Conservation (phyloP, 2,329 filamentous ascomycete species). For the Cytospora leucostoma region DNA sequence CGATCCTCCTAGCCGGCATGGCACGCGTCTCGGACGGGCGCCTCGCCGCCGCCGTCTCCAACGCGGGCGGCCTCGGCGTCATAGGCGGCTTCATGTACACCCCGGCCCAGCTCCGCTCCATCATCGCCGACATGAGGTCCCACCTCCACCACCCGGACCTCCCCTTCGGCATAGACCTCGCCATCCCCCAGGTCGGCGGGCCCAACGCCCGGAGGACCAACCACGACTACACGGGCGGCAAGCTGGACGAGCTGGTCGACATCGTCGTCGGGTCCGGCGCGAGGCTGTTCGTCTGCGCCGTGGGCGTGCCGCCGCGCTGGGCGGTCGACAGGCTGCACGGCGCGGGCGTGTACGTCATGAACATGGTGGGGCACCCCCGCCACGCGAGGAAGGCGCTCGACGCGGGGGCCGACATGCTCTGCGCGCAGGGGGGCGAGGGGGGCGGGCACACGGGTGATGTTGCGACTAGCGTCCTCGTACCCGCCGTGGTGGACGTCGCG, state of each 20-base stretch:
- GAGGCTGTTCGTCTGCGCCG: constrained; percentile 80
- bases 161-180: constrained; percentile 89
- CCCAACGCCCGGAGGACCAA: constrained; percentile 79
- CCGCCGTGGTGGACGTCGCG: constrained; percentile 83
- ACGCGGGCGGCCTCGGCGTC: constrained; percentile 81
- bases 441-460: constrained; percentile 92
- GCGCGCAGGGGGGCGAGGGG: constrained; percentile 89
- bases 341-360: constrained; percentile 85
- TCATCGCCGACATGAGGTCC: constrained; percentile 83
- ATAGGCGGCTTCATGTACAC: constrained; percentile 73
- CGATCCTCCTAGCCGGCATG: constrained; percentile 93
- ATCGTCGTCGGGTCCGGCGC: constrained; percentile 85
- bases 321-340: constrained; percentile 77
- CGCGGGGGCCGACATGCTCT: constrained; percentile 86
- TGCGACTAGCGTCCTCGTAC: constrained; percentile 82
- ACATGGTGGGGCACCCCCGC: constrained; percentile 93
- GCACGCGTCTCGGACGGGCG: constrained; percentile 77
- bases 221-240: constrained; percentile 91
- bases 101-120: constrained; percentile 71
- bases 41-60: constrained; percentile 84
- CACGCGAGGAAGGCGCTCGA: constrained; percentile 88
- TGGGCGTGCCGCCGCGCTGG: constrained; percentile 78
- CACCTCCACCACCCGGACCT: constrained; percentile 66
- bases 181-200: constrained; percentile 85
- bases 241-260: constrained; percentile 83